Conservation (phyloP, 2,329 filamentous ascomycete genomes). For the Apiospora koreana region DNA sequence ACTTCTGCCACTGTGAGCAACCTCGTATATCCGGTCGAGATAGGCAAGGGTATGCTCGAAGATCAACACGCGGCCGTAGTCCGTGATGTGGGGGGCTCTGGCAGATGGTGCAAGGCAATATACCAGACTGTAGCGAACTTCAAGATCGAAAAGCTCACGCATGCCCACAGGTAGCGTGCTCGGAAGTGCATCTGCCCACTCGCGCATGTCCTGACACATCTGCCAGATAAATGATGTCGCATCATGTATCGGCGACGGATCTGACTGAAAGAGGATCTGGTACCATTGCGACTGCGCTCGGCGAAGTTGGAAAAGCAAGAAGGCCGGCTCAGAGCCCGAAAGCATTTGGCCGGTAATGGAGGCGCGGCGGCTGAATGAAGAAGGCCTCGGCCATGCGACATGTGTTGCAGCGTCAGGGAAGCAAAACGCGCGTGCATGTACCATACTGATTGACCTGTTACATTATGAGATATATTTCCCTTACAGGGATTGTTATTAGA, state of each 20-base stretch:
- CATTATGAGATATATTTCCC: not conserved
- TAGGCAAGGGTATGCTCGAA: conserved; percentile 89
- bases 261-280: conserved; percentile 81
- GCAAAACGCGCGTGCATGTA: conserved; percentile 84
- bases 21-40: conserved; percentile 70
- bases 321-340: conserved; percentile 66
- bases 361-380: conserved; percentile 43
- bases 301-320: conserved; percentile 81
- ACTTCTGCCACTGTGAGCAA: conserved; percentile 60
- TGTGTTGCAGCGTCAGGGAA: conserved; percentile 88
- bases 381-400: conserved; percentile 70
- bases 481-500: not conserved
- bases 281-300: conserved; percentile 87
- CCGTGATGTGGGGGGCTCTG: conserved; percentile 69
- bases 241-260: conserved; percentile 67
- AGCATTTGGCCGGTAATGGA: conserved; percentile 45
- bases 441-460: conserved; percentile 71
- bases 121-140: conserved; percentile 87
- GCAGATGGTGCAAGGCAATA: conserved; percentile 84
- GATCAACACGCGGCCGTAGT: conserved; percentile 77
- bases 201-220: conserved; percentile 73
- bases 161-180: conserved; percentile 64
- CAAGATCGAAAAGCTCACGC: conserved; percentile 79
- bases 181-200: conserved; percentile 81
- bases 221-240: conserved; percentile 74